Base-by-base conservation (phyloP, 2,329 filamentous ascomycete species). In the Hawksworthiomyces lignivorus region DNA sequence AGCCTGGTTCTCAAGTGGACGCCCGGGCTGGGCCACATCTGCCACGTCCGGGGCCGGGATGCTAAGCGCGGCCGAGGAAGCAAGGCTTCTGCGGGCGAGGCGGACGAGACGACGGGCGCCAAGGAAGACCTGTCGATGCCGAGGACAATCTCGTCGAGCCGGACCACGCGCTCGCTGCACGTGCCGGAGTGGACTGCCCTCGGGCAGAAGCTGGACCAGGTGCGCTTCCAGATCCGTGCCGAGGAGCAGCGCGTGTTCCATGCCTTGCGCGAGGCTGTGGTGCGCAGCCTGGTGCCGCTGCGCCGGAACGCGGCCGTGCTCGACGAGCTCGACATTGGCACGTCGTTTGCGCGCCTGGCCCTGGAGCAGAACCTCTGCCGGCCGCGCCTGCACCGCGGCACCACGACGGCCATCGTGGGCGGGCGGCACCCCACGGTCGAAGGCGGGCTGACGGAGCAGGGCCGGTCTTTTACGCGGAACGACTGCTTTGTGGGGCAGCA, bases 361-460 rank as follows among this genome's bases (percentile, higher is more conserved):
- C 60, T 70, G 19, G 85, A 94, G 56, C 81, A 86, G 48, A 67
- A 72, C 35, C 79, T 92, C 52, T 72, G 80, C 2, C 77, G 90
- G 0, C 92, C 92, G 0, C 63, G 80, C 2, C 62, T 98, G 24
- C 84, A 83, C 53, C 66, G 71, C 53, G 67, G 70, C 8, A 77
- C 72, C 0, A 64, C 70, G 4, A 87, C 94, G 59, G 81, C 81
- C 46, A 84, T 98, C 52, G 65, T 94, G 9, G 87, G 84, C 20
- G 92, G 92, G 14, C 77, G 92, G 20, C 92, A 98, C 63, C 86
- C 90, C 2, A 96, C 89, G 4, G 92, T 98, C 36, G 90, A 95
- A 61, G 73, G 82, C 10, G 87, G 88, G 0, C 70, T 98, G 3
- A 70, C 77, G 49, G 80, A 84, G 50, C 81, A 88, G 57, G 7